Conservation (phyloP, 371 early-diverging fungal species). For the Basidiobolus heterosporus region DNA sequence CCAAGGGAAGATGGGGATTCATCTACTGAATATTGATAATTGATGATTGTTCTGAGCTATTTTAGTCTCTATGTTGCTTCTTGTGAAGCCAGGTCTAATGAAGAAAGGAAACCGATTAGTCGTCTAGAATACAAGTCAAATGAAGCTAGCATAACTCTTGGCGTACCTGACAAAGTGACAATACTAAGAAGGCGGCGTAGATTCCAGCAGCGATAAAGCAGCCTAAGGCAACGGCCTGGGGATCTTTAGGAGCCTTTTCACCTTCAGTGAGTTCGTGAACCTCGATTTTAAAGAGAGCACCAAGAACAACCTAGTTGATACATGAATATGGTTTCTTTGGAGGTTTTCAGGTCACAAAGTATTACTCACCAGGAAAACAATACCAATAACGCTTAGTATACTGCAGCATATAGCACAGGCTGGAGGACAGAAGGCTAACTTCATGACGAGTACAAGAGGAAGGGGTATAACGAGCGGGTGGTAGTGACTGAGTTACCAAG, state of each 20-base stretch:
- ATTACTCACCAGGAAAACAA: constrained; percentile 15
- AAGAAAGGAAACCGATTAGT: no score
- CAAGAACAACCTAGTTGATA: constrained; percentile 34
- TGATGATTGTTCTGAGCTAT: no score
- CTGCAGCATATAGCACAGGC: constrained; percentile 16
- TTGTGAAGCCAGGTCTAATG: no score
- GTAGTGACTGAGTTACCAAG: no score
- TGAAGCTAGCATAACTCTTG: no score
- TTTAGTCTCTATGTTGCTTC: no score
- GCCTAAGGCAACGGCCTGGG: constrained; percentile 36
- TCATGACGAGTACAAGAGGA: neutral
- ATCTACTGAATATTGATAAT: no score
- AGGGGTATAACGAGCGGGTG: no score
- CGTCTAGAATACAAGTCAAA: no score
- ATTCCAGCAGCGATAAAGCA: constrained; percentile 50
- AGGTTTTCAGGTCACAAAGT: no score
- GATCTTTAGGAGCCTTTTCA: constrained; percentile 40
- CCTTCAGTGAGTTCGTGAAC: constrained; percentile 43
- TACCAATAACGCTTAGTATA: constrained; percentile 12
- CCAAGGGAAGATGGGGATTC: no score
- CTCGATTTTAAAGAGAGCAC: constrained; percentile 39
- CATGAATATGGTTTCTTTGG: no score
- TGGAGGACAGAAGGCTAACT: constrained; percentile 2
- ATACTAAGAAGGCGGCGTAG: constrained; percentile 44
- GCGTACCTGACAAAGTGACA: constrained; percentile 47